Percentiles rank a stretch among this genome's conserved stretches.
Conservation (phyloP, 768 basidiomycete species). For the Mycena rebaudengoi region DNA sequence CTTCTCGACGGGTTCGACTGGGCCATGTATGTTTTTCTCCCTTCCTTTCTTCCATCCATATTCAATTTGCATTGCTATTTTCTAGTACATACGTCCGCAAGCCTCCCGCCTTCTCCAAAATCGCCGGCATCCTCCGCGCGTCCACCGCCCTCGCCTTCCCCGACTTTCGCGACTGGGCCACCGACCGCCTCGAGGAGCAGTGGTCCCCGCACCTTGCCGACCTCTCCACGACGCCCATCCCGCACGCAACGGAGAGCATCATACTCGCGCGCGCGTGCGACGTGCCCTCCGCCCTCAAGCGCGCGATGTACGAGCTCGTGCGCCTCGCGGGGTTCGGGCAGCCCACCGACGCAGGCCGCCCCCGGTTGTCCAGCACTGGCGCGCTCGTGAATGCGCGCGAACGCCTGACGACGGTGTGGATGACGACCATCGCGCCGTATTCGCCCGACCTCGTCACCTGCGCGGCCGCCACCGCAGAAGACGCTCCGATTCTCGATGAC, state of each 20-base stretch:
- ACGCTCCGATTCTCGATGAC: background rate
- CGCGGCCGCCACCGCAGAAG: background rate
- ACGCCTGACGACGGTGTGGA: slow-evolving; percentile 30
- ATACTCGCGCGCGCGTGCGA: slow-evolving; percentile 40
- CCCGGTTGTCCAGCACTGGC: too few species aligned
- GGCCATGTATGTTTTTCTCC: slow-evolving; percentile 36
- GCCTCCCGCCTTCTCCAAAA: slow-evolving; percentile 35
- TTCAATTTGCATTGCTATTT: slow-evolving; percentile 17
- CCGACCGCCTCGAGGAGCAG: slow-evolving; percentile 33
- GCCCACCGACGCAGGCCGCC: background rate
- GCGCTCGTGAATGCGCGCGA: slow-evolving; percentile 29
- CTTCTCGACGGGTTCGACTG: slow-evolving; percentile 42
- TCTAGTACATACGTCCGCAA: slow-evolving; percentile 26
- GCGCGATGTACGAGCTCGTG: slow-evolving; percentile 50
- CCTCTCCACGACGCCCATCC: slow-evolving; percentile 27
- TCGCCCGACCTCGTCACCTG: slow-evolving; percentile 15
- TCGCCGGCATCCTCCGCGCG: slow-evolving; percentile 46
- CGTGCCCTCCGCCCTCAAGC: slow-evolving; percentile 40
- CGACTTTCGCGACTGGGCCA: slow-evolving; percentile 25
- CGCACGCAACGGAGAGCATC: slow-evolving; percentile 40
- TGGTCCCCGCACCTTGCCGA: slow-evolving; percentile 41
- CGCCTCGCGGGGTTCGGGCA: slow-evolving; percentile 40
- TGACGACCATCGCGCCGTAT: slow-evolving; percentile 18
- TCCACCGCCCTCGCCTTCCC: slow-evolving; percentile 43
- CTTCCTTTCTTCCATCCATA: background rate